These are phyloP conservation scores for Grigorovia humatica DNA, from an alignment of 805 yeast genomes.

Conservation along the genomic window DNA sequence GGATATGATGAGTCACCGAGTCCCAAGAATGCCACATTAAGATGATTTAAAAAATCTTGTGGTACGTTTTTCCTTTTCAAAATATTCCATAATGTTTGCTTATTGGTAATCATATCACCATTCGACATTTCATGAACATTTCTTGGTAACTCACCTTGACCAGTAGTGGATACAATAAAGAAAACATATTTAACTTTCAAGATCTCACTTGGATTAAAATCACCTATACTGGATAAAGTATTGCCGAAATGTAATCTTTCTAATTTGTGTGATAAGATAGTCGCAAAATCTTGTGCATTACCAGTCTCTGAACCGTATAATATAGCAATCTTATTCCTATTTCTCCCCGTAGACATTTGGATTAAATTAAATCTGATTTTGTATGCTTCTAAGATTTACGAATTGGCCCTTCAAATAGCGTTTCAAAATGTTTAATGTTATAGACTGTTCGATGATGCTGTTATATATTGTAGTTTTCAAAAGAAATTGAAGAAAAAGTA, in stretches of 20 bases:
- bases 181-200: conserved; percentile 35
- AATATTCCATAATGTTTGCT: conserved; percentile 51
- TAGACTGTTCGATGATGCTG: too few species aligned
- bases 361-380: too few species aligned
- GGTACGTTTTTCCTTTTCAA: conserved; percentile 60
- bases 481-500: background rate
- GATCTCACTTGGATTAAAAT: conserved; percentile 46
- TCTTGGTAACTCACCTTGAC: conserved; percentile 88
- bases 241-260: conserved; percentile 42
- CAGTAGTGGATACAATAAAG: conserved; percentile 73
- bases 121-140: conserved; percentile 41
- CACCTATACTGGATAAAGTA: conserved; percentile 47
- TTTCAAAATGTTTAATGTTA: too few species aligned
- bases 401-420: too few species aligned
- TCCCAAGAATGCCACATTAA: conserved; percentile 69
- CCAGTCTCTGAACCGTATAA: conserved; percentile 92
- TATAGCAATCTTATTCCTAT: conserved; percentile 37
- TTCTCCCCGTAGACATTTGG: background rate
- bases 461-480: too few species aligned
- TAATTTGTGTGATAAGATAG: conserved; percentile 44
- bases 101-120: conserved; percentile 6
- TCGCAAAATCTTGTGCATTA: conserved; percentile 77
- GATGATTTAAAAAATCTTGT: conserved; percentile 46
- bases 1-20: conserved; percentile 91
- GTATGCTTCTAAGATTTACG: too few species aligned